These are phyloP conservation scores for Megacollybia platyphylla DNA, from an alignment of 1,284 basidiomycete genomes.

Conservation along the genomic window DNA sequence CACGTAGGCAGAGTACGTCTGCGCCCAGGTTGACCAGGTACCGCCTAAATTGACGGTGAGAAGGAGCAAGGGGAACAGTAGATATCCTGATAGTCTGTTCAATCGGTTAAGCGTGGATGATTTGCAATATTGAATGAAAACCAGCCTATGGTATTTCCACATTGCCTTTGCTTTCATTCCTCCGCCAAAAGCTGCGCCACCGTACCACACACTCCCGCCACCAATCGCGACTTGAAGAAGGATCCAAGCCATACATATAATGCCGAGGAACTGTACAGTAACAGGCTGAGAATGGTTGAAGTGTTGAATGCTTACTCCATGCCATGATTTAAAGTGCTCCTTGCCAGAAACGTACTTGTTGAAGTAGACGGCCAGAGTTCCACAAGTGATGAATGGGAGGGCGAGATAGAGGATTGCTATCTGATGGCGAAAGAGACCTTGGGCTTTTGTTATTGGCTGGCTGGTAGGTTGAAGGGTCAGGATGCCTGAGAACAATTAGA, in stretches of 20 bases:
- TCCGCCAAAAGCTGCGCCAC: slow-evolving; percentile 50
- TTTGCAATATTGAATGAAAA: background rate
- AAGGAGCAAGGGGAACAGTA: slow-evolving; percentile 41
- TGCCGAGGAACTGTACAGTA: slow-evolving; percentile 35
- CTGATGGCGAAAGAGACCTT: slow-evolving; percentile 55
- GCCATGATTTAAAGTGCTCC: slow-evolving; percentile 53
- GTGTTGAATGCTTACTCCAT: slow-evolving; percentile 34
- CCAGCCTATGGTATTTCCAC: slow-evolving; percentile 70
- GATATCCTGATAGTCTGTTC: slow-evolving; percentile 50
- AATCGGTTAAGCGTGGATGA: background rate
- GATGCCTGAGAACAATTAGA: slow-evolving; percentile 30
- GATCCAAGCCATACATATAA: slow-evolving; percentile 41
- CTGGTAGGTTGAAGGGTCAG: slow-evolving; percentile 66
- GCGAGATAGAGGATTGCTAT: slow-evolving; percentile 38
- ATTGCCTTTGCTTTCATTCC: slow-evolving; percentile 48
- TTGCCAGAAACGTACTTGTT: slow-evolving; percentile 36
- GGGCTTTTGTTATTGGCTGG: slow-evolving; percentile 49
- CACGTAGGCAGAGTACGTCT: slow-evolving; percentile 21
- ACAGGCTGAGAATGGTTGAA: background rate
- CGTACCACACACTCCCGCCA: slow-evolving; percentile 58
- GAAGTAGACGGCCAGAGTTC: slow-evolving; percentile 38
- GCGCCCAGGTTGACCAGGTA: slow-evolving; percentile 46
- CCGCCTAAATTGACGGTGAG: slow-evolving; percentile 52
- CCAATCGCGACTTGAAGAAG: slow-evolving; percentile 42
- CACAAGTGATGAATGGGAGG: slow-evolving; percentile 39